Evolutionary conservation across 345 rosid species (phyloP).

Genomic region (Arabidopsis arenosa): DNA sequence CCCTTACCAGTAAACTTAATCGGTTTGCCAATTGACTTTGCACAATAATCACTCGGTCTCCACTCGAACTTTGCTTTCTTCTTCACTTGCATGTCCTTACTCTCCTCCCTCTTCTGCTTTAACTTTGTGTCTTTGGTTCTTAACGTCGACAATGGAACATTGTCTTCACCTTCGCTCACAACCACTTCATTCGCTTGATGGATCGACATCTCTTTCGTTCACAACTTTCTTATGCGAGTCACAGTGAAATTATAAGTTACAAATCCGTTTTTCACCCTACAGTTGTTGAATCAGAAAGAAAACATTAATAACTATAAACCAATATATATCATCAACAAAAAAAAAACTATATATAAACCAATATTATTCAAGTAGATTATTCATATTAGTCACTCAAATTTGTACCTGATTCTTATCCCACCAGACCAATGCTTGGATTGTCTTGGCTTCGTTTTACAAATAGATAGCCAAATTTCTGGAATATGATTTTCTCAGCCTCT

Average conservation of each 20-base stretch:
- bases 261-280: neutral
- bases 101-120: neutral
- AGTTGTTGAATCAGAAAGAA: neutral
- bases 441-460: neutral
- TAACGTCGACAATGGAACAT: conserved; percentile 19
- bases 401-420: neutral
- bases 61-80: neutral
- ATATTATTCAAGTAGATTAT: neutral
- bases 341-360: too few relatives aligned
- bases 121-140: neutral
- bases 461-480: neutral
- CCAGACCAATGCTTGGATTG: neutral
- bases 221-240: neutral
- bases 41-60: neutral
- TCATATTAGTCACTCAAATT: neutral
- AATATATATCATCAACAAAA: too few relatives aligned
- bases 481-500: neutral
- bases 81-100: neutral
- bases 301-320: neutral
- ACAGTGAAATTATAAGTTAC: neutral
- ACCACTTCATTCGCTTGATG: conserved; percentile 60
- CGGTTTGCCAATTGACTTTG: neutral
- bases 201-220: conserved; percentile 44
- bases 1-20: conserved; percentile 1
- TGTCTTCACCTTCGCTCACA: conserved; percentile 65